Evolutionary conservation across 805 yeast species (phyloP).

Genomic region (Saturnispora saitoi): DNA sequence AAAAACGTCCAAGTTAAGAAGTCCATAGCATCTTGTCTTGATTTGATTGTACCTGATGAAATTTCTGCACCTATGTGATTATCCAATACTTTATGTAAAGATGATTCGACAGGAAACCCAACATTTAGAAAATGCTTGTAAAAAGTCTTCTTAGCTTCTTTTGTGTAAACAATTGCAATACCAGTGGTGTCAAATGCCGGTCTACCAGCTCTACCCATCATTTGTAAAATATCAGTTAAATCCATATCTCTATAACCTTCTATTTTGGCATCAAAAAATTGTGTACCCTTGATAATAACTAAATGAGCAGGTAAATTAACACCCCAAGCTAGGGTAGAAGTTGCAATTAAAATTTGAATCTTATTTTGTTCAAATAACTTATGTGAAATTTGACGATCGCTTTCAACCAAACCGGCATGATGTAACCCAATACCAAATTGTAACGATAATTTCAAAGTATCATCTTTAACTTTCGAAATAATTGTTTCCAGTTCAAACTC

Average conservation of each 20-base stretch:
- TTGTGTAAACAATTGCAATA: slow-evolving; percentile 67
- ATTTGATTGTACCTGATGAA: slow-evolving; percentile 54
- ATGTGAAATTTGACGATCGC: slow-evolving; percentile 63
- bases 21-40: slow-evolving; percentile 64
- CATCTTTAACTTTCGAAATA: slow-evolving; percentile 61
- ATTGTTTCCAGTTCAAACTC: slow-evolving; percentile 52
- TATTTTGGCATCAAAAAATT: slow-evolving; percentile 51
- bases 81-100: slow-evolving; percentile 67
- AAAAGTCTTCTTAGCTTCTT: slow-evolving; percentile 64
- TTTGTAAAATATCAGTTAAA: slow-evolving; percentile 69
- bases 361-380: slow-evolving; percentile 59
- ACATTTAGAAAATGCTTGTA: slow-evolving; percentile 71
- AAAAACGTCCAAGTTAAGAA: slow-evolving; percentile 71
- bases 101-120: slow-evolving; percentile 79
- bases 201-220: slow-evolving; percentile 84
- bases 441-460: slow-evolving; percentile 61
- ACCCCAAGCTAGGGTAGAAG: slow-evolving; percentile 85
- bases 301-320: slow-evolving; percentile 75
- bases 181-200: slow-evolving; percentile 77
- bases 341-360: slow-evolving; percentile 66
- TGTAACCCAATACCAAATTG: slow-evolving; percentile 78
- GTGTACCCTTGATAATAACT: slow-evolving; percentile 72
- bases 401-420: slow-evolving; percentile 74
- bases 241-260: slow-evolving; percentile 77
- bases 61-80: slow-evolving; percentile 79